Percentiles rank a stretch among this genome's conserved stretches.
Evolutionary conservation across 352 stramenopile species (phyloP).

Genomic region (Pythium oligandrum): DNA sequence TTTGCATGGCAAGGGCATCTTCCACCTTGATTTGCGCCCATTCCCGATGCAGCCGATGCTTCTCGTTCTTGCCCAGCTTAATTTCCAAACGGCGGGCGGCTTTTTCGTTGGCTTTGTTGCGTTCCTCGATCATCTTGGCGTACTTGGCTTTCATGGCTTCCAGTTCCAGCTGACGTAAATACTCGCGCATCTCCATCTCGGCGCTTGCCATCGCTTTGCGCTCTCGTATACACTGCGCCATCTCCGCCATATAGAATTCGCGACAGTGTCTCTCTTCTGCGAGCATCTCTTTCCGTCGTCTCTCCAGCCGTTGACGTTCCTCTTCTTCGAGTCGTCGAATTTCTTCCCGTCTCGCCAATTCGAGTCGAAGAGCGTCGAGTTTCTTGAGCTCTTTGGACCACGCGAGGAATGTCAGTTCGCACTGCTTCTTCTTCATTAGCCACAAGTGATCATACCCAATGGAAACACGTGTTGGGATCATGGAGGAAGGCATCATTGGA

Average conservation of each 20-base stretch:
- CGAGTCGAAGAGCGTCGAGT: conserved; percentile 34
- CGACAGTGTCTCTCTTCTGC: conserved; percentile 53
- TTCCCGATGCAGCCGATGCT: conserved; percentile 65
- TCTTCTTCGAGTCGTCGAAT: conserved; percentile 41
- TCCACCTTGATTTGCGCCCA: conserved; percentile 63
- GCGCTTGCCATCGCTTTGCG: conserved; percentile 57
- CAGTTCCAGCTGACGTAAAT: conserved; percentile 53
- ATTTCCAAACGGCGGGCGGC: conserved; percentile 67
- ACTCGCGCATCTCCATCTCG: conserved; percentile 68
- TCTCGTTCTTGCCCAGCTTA: conserved; percentile 74
- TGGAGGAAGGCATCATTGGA: neutral
- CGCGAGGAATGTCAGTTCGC: conserved; percentile 20
- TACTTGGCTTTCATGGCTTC: conserved; percentile 78
- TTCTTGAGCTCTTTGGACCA: conserved; percentile 49
- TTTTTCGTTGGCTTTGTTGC: conserved; percentile 56
- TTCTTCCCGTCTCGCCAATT: conserved; percentile 50
- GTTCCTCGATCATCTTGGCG: conserved; percentile 57
- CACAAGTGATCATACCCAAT: conserved; percentile 39
- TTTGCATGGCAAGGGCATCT: conserved; percentile 52
- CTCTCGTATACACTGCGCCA: conserved; percentile 49
- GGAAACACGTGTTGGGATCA: neutral
- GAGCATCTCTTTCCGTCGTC: conserved; percentile 55
- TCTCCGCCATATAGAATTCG: conserved; percentile 67
- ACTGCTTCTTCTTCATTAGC: conserved; percentile 33
- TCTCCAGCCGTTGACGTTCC: conserved; percentile 38